Conservation (phyloP, 129 eudicot genomes). For the Escallonia herrerae region DNA sequence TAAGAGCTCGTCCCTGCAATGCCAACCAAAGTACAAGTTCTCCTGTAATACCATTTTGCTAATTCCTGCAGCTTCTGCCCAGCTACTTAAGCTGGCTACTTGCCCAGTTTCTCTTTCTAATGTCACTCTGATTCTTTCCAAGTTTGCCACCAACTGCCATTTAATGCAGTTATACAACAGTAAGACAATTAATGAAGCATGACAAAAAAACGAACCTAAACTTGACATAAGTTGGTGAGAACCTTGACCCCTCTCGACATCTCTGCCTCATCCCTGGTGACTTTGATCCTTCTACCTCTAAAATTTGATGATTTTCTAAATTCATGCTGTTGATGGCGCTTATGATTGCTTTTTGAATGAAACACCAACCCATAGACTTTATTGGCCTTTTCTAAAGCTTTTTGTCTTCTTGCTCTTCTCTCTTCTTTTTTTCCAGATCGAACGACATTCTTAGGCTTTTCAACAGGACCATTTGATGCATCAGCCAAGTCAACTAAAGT, state of each 20-base stretch:
- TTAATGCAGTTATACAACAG: neutral
- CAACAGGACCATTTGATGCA: conserved; percentile 10
- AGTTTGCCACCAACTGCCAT: conserved; percentile 56
- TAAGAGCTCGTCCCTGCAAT: conserved; percentile 77
- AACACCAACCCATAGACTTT: conserved; percentile 14
- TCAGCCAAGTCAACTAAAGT: conserved; percentile 10
- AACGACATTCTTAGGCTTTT: conserved; percentile 36
- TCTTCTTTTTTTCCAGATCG: conserved; percentile 57
- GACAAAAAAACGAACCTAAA: neutral
- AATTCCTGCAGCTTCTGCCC: conserved; percentile 83
- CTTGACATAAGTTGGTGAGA: conserved; percentile 9
- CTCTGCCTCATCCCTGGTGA: conserved; percentile 74
- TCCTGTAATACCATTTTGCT: conserved; percentile 55
- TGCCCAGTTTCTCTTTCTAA: conserved; percentile 64
- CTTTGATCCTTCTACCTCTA: conserved; percentile 31
- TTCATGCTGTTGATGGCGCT: conserved; percentile 22
- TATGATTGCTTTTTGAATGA: conserved; percentile 20
- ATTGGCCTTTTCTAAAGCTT: conserved; percentile 25
- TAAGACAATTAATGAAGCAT: conserved; percentile 11
- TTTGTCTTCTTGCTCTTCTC: conserved; percentile 44
- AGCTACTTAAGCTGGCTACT: conserved; percentile 49
- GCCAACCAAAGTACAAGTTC: conserved; percentile 67
- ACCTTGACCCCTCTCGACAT: conserved; percentile 81
- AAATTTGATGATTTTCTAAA: conserved; percentile 22
- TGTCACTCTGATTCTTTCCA: conserved; percentile 50